phyloP scores from a whole-genome alignment of 176 grass and related monocot genomes.

The Puya raimondii region DNA sequence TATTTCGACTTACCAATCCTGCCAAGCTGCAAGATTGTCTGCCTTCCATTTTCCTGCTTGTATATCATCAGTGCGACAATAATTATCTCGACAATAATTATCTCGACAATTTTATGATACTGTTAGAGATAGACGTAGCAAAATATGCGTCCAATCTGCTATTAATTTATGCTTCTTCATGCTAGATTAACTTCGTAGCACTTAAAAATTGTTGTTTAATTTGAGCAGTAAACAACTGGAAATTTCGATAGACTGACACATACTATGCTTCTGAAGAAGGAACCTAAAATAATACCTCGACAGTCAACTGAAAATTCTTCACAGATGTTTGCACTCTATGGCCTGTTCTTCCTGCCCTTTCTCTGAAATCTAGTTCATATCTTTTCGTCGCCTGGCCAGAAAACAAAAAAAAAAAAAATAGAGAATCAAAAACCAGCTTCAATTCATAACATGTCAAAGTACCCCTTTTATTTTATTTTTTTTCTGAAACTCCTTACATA shows the following conservation, averaged over 20 bases:
- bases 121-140: too few relatives aligned
- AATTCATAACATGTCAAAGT: neutral
- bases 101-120: too few relatives aligned
- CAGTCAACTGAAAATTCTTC: constrained; percentile 88
- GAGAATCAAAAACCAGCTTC: neutral
- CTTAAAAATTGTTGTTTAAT: too few relatives aligned
- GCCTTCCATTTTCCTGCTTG: constrained; percentile 56
- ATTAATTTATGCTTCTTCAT: too few relatives aligned
- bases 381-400: constrained; percentile 48
- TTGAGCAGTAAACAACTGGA: too few relatives aligned
- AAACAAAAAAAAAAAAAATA: neutral
- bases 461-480: neutral
- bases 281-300: constrained; percentile 35
- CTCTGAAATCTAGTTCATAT: constrained; percentile 90
- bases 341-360: constrained; percentile 70
- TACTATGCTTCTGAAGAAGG: neutral
- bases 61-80: too few relatives aligned
- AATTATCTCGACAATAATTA: too few relatives aligned
- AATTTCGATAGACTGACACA: too few relatives aligned
- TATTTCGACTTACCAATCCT: constrained; percentile 76
- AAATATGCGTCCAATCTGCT: too few relatives aligned
- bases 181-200: too few relatives aligned
- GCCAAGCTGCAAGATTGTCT: constrained; percentile 76
- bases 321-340: constrained; percentile 79
- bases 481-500: constrained; percentile 30